Evolutionary conservation across 2,329 filamentous ascomycete species (phyloP), one percentile per base, ranked within the genome.

Genomic region (Apiospora hydei): DNA sequence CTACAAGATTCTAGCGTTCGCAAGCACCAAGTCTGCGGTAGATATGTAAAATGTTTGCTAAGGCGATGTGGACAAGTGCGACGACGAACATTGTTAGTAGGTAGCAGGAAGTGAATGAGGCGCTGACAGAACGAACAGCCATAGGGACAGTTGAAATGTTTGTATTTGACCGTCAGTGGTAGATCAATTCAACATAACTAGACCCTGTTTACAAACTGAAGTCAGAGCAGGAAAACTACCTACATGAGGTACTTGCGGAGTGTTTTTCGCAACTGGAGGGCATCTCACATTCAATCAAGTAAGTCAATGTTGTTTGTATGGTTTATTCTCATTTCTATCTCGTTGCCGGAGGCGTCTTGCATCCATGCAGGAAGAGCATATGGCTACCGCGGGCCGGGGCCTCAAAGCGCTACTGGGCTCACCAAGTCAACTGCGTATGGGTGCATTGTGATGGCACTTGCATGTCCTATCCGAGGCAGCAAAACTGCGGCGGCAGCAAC

Each of bases 401-500:
- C 26, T 61, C 34, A n/a, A 13, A 38, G 18, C 57, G 18, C 57
- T 34, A 41, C 10, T 18, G 18, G 41, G 57, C 18, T n/a, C 30
- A 64, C 30, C 57, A 41, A 41, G 57, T 41, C 57, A 14, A 41
- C 18, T 24, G 30, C 34, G 21, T 38, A 64, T 41, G 34, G 34
- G 18, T 41, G 34, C 57, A 41, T 64, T 13, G 30, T 3, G 7
- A 41, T 8, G 10, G 34, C 8, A 21, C n/a, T 38, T 38, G 53
- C 53, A 24, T 41, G 57, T 34, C 57, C 21, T 2, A n/a, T 41
- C 10, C 34, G 34, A n/a, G 30, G 21, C 18, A 21, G 34, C 34
- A 41, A 41, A 24, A 41, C 57, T 64, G 57, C 34, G 57, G 57
- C 57, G 57, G 57, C 57, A 64, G 57, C 57, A 64, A 64, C 57